phyloP scores from a whole-genome alignment of 305 asterid species.

The Fraxinus ornus region DNA sequence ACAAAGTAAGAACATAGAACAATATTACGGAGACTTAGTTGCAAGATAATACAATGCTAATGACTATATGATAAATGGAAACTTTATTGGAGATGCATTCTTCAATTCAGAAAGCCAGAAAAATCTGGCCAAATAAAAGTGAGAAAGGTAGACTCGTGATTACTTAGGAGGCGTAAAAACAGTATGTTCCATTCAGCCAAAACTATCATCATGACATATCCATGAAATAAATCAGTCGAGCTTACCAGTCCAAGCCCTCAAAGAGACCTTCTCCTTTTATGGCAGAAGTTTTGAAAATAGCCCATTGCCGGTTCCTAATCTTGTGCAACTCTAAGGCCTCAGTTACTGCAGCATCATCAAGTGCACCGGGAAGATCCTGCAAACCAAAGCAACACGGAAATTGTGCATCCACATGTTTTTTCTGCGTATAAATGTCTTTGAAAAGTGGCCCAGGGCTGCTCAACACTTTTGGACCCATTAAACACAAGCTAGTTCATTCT shows the following conservation, averaged over 20 bases:
- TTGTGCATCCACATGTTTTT: slow-evolving; percentile 9
- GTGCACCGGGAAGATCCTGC: slow-evolving; percentile 99
- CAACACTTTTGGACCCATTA: not conserved
- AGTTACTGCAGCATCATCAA: slow-evolving; percentile 92
- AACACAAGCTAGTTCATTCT: not conserved
- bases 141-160: not conserved
- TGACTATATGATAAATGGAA: not conserved
- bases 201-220: not conserved
- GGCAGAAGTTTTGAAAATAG: slow-evolving; percentile 94
- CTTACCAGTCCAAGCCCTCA: slow-evolving; percentile 98
- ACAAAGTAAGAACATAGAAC: slow-evolving; percentile 1
- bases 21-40: not conserved
- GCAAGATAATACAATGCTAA: not conserved
- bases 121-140: not conserved
- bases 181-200: not conserved
- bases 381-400: slow-evolving; percentile 18
- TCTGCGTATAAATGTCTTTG: not conserved
- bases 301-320: slow-evolving; percentile 91
- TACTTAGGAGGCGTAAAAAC: not conserved
- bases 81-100: not conserved
- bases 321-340: slow-evolving; percentile 92
- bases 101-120: not conserved
- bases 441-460: not conserved
- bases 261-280: slow-evolving; percentile 96
- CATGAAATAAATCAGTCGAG: not conserved